phyloP scores from a whole-genome alignment of 208 protist species.

The Leishmania guyanensis region DNA sequence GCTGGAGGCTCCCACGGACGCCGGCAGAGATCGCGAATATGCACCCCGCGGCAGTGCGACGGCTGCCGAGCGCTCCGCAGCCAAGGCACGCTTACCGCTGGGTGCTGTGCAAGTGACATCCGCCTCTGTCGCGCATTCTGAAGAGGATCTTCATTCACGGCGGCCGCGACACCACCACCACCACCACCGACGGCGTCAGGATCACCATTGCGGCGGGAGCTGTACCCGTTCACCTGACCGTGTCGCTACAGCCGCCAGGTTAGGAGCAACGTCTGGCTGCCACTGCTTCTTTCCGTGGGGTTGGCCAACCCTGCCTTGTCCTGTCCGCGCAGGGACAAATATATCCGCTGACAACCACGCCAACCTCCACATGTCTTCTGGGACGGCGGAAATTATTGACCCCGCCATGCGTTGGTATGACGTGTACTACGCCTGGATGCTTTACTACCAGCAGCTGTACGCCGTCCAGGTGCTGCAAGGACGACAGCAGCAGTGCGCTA shows the following conservation, averaged over 20 bases:
- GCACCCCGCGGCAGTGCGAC: not conserved
- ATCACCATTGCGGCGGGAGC: not conserved
- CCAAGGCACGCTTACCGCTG: not conserved
- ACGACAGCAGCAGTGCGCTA: conserved; percentile 21
- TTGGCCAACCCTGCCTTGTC: not conserved
- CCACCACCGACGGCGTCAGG: not conserved
- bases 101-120: not conserved
- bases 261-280: not conserved
- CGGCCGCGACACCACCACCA: not conserved
- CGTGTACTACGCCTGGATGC: conserved; percentile 63
- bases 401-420: conserved; percentile 48
- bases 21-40: not conserved
- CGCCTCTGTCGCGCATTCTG: not conserved
- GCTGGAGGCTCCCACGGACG: conserved; percentile 1
- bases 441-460: conserved; percentile 72
- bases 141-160: not conserved
- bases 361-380: not conserved
- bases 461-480: conserved; percentile 25
- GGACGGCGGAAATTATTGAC: not conserved
- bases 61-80: not conserved
- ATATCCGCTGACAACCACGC: not conserved
- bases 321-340: not conserved
- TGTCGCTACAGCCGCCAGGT: not conserved
- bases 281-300: not conserved
- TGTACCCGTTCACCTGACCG: not conserved